These are phyloP conservation scores for Daldinia eschscholtzii DNA, from an alignment of 2,329 filamentous ascomycete species.

Conservation along the genomic window DNA sequence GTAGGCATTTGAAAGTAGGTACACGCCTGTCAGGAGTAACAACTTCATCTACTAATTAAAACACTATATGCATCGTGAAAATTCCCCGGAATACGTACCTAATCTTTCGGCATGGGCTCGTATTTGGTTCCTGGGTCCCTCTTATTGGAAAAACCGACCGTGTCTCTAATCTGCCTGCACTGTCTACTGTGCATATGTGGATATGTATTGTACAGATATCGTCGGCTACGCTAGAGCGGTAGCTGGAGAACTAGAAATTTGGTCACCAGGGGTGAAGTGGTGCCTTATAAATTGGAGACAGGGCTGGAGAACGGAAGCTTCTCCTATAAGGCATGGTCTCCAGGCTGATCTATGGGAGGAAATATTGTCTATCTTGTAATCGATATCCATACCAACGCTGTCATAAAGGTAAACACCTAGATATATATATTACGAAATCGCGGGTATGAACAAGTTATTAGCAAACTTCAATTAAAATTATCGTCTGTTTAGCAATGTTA, in stretches of 20 bases:
- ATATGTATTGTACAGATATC: neutral
- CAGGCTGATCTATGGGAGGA: neutral
- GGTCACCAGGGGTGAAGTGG: constrained; percentile 3
- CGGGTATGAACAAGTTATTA: neutral
- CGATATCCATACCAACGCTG: neutral
- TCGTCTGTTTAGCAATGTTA: neutral
- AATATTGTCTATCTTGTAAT: neutral
- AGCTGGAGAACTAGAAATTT: neutral
- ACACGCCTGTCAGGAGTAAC: too few species aligned
- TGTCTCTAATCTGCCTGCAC: neutral
- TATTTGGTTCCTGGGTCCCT: neutral
- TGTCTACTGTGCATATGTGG: neutral
- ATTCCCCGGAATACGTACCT: neutral
- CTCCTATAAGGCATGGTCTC: neutral
- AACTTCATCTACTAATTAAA: too few species aligned
- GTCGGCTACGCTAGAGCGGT: constrained; percentile 2
- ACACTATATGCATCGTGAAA: too few species aligned
- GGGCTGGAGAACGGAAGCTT: neutral
- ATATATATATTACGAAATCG: neutral
- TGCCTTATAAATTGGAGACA: neutral
- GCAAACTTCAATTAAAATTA: neutral
- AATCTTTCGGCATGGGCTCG: neutral
- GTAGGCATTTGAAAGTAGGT: neutral
- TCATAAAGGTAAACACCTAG: neutral
- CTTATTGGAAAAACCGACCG: neutral